These are phyloP conservation scores for Nepenthes gracilis DNA, from an alignment of 148 eudicot genomes.

Conservation along the genomic window DNA sequence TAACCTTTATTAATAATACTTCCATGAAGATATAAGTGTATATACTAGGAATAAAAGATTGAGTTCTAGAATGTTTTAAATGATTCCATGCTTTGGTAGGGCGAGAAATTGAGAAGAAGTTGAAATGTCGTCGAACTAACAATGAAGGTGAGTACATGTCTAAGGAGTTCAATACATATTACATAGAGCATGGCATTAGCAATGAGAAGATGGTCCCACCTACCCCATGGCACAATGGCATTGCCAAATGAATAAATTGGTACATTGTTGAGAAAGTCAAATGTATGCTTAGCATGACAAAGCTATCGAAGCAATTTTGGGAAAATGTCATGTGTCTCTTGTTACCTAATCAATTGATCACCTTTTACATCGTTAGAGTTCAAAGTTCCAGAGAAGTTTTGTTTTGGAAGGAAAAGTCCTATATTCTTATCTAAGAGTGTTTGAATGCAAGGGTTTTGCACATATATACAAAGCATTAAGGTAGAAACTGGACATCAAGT, in stretches of 20 bases:
- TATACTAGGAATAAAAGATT: background rate
- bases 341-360: constrained; percentile 8
- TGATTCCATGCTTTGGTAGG: background rate
- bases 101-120: background rate
- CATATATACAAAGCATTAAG: constrained; percentile 10
- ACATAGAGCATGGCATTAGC: background rate
- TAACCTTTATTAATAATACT: background rate
- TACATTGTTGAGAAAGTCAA: constrained; percentile 8
- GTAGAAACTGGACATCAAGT: background rate
- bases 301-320: constrained; percentile 6
- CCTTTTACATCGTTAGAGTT: constrained; percentile 9
- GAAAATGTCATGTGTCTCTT: constrained; percentile 3
- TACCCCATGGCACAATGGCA: constrained; percentile 8
- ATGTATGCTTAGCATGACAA: constrained; percentile 7
- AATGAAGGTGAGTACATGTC: background rate
- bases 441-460: constrained; percentile 7
- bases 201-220: background rate
- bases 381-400: constrained; percentile 7
- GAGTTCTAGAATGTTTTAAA: background rate
- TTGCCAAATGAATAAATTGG: constrained; percentile 4
- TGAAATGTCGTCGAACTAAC: background rate
- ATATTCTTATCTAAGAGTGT: constrained; percentile 5
- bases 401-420: constrained; percentile 1
- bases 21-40: background rate
- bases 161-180: background rate